Evolutionary conservation across 768 basidiomycete genomes (phyloP).

Genomic region (Boletellus emodensis): DNA sequence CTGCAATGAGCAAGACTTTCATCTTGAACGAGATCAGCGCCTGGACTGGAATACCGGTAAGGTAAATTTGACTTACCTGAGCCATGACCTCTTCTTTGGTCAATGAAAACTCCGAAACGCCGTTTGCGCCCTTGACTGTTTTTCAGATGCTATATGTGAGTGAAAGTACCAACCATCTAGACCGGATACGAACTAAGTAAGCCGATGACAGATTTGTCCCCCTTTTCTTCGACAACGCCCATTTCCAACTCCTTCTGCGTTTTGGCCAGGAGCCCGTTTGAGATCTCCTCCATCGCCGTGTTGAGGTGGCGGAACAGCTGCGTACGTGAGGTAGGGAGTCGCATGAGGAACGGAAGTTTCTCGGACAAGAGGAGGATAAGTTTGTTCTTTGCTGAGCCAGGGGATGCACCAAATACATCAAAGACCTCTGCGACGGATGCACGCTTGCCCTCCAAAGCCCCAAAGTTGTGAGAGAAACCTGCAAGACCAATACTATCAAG

Average conservation of each 20-base stretch:
- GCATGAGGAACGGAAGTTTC: conserved; percentile 33
- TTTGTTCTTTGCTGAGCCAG: conserved; percentile 24
- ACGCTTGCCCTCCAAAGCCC: conserved; percentile 45
- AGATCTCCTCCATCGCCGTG: conserved; percentile 36
- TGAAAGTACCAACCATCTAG: conserved; percentile 10
- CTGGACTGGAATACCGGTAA: not conserved
- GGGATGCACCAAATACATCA: conserved; percentile 30
- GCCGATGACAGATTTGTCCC: conserved; percentile 26
- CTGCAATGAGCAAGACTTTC: conserved; percentile 15
- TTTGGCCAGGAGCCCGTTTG: conserved; percentile 35
- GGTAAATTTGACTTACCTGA: conserved; percentile 6
- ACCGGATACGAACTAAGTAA: conserved; percentile 16
- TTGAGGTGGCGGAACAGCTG: conserved; percentile 32
- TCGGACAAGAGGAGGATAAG: conserved; percentile 36
- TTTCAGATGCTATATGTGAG: not conserved
- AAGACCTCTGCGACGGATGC: conserved; percentile 41
- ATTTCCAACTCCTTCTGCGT: conserved; percentile 32
- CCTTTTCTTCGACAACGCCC: conserved; percentile 15
- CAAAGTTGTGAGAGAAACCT: conserved; percentile 57
- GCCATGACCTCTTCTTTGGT: conserved; percentile 25
- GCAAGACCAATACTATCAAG: conserved; percentile 57
- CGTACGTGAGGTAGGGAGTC: conserved; percentile 36
- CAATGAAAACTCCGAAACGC: conserved; percentile 22
- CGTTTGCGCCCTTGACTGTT: conserved; percentile 37
- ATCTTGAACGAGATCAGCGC: conserved; percentile 4